Base-by-base conservation (phyloP, 2,329 filamentous ascomycete genomes). In the Arthrinium puccinioides region DNA sequence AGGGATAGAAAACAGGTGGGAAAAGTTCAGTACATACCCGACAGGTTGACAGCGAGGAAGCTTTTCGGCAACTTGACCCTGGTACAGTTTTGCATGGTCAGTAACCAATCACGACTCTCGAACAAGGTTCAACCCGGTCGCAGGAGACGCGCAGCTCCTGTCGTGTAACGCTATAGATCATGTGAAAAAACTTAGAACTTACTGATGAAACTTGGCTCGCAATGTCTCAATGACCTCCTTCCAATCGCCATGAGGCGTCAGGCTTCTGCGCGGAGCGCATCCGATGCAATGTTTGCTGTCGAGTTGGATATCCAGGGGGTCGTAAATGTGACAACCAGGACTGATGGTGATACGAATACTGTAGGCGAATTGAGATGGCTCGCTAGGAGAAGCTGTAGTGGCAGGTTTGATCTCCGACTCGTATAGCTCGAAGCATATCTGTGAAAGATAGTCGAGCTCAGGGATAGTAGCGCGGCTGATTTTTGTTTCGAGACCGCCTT, bases 381-480 rank as follows among this genome's bases (percentile, higher is more conserved):
- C 78, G 14, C 69, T 65, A 13, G 68, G 62, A 15, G 62, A 57
- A 49, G 41, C 56, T 13, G 31, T 21, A 41, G 56, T 50, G 9
- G 67, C 52, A 14, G 64, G 59, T 52, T 78, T 80, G 46, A 88
- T 90, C 60, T 92, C 87, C 13, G 87, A 90, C 60, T 98, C 92
- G 63, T 98, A 98, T 20, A 98, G 72, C 66, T 98, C 92, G 50
- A 98, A 98, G 60, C 87, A 94, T 56, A 98, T 97, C 57, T 97
- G 92, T 7, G 86, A 94, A 20, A 98, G 78, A 57, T 98, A 98
- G 60, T 98, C 92, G 23, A 98, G 79, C 63, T 98, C 92, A 0
- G 92, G 92, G 46, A 98, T 98, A 27, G 87, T 88, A 53, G 87
- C 89, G 25, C 94, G 84, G 51, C 87, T 84, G 55, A 98, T 97